Evolutionary conservation across 1,284 basidiomycete species (phyloP), one percentile per base, ranked within the genome.

Genomic region (Anthracocystis walkeri): DNA sequence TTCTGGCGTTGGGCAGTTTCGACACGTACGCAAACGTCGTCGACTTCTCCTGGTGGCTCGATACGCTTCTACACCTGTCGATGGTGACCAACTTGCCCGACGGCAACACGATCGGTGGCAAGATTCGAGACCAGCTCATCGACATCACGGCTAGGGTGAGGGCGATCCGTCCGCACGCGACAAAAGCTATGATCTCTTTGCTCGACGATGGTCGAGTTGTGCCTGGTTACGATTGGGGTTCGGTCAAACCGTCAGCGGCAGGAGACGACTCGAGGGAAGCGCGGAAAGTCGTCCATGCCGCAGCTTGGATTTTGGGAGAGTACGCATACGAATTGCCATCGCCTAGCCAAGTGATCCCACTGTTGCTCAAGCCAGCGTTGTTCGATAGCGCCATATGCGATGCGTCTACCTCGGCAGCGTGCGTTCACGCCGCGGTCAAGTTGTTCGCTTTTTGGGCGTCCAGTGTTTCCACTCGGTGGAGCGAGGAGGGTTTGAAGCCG

Each of bases 11-110:
- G 77, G 92, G 94, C 68, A 91, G 92, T 6, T 89, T 90, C 66
- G 90, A 92, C 62, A 91, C 92, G 7, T 99, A 97, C 81, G 90
- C 91, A 58, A 92, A 95, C 81, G 89, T 99, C 40, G 89, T 89
- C 41, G 94, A 98, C 86, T 97, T 98, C 82, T 92, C 95, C 80
- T 99, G 97, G 97, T 97, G 94, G 83, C 88, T 98, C 27, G 96
- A 95, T 8, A 93, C 69, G 3, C 65, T 84, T 1, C 27, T 83
- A 20, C 69, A 97, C 78, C 89, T 99, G 2, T 90, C 93, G 0
- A 93, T 94, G 82, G 89, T 97, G 4, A 52, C 61, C 11, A 72
- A 58, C 21, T 48, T 90, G 90, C 45, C 93, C 91, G 49, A 59
- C 87, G 92, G 79, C 88, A 66, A 60, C n/a, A 42, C n/a, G 14